Evolutionary conservation across 1,139 yeast genomes (phyloP).

Genomic region (Candida sojae): DNA sequence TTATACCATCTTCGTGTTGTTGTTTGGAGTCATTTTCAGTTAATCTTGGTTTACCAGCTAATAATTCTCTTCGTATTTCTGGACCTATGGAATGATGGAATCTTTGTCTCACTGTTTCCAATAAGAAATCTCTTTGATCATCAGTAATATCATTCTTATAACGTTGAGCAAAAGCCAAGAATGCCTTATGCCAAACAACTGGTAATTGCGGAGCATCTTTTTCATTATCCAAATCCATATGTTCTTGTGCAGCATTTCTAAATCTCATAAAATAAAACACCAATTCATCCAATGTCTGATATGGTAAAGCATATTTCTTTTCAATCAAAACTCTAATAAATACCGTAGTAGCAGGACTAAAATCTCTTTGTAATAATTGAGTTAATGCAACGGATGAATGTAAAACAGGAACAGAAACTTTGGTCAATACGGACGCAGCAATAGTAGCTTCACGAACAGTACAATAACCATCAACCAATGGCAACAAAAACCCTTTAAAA

Average conservation of each 20-base stretch:
- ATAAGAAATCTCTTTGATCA: conserved; percentile 90
- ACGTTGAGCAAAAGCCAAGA: conserved; percentile 90
- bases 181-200: conserved; percentile 96
- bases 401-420: conserved; percentile 88
- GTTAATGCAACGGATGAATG: conserved; percentile 96
- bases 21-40: conserved; percentile 14
- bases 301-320: conserved; percentile 94
- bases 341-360: conserved; percentile 85
- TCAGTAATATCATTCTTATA: conserved; percentile 96
- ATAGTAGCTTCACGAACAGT: conserved; percentile 92
- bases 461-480: conserved; percentile 84
- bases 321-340: conserved; percentile 88
- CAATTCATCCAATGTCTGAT: conserved; percentile 90
- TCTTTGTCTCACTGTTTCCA: conserved; percentile 90
- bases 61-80: conserved; percentile 88
- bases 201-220: conserved; percentile 72
- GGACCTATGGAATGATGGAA: conserved; percentile 89
- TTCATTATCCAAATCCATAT: conserved; percentile 36
- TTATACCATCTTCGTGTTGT: conserved; percentile 31
- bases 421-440: conserved; percentile 87
- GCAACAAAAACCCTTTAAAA: conserved; percentile 95
- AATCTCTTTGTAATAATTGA: conserved; percentile 80
- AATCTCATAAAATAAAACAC: conserved; percentile 96
- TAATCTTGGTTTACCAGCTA: conserved; percentile 69
- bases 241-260: conserved; percentile 52